phyloP scores from a whole-genome alignment of 2,329 filamentous ascomycete genomes.

The Aspergillus sojae region DNA sequence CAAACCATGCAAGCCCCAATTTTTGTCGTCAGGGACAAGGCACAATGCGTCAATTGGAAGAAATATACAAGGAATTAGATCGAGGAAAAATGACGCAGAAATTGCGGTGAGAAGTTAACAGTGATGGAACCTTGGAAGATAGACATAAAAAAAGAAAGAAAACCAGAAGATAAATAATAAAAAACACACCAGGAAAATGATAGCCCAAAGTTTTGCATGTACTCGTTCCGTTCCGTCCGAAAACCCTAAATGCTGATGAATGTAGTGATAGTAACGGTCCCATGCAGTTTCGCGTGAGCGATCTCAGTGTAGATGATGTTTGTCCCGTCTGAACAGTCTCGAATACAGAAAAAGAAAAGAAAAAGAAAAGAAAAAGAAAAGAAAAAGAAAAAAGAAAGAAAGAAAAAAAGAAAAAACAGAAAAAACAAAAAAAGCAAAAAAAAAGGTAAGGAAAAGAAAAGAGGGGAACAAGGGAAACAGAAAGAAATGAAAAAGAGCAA shows the following conservation, averaged over 20 bases:
- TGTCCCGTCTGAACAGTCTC: conserved; percentile 1
- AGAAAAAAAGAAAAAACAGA: conserved; percentile 8
- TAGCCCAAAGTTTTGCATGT: neutral
- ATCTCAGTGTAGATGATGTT: conserved; percentile 12
- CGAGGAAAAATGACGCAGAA: conserved; percentile 1
- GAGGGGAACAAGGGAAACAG: conserved; percentile 7
- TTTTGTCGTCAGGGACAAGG: conserved; percentile 1
- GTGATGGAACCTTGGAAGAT: neutral
- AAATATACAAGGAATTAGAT: conserved; percentile 2
- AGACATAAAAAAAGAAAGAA: neutral
- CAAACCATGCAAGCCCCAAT: neutral
- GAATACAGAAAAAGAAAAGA: neutral
- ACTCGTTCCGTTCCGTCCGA: conserved; percentile 5
- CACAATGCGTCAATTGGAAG: neutral
- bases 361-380: conserved; percentile 2
- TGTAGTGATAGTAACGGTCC: neutral
- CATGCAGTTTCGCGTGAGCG: conserved; percentile 21
- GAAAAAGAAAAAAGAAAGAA: conserved; percentile 8
- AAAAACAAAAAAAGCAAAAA: conserved; percentile 5
- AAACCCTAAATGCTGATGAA: conserved; percentile 9
- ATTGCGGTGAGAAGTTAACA: conserved; percentile 1
- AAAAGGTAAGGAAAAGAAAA: conserved; percentile 3
- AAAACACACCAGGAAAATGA: neutral
- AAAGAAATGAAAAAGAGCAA: conserved; percentile 7
- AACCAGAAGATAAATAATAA: conserved; percentile 2